These are phyloP conservation scores for Thyridium curvatum DNA, from an alignment of 2,329 filamentous ascomycete genomes.

Conservation along the genomic window DNA sequence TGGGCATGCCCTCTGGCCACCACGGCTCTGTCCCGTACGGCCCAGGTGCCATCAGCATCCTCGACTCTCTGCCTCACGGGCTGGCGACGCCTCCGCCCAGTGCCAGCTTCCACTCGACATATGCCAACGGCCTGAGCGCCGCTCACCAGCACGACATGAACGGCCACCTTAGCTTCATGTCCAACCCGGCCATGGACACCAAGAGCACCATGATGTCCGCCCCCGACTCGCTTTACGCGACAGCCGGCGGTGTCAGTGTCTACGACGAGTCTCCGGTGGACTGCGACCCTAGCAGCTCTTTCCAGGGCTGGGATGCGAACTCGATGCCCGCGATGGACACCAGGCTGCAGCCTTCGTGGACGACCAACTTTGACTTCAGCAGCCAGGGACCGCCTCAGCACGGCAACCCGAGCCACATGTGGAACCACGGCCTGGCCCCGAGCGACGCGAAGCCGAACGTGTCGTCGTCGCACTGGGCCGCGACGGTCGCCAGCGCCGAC, in stretches of 20 bases:
- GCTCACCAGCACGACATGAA: constrained; percentile 14
- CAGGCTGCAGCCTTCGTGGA: constrained; percentile 1
- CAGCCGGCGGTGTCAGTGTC: constrained; percentile 1
- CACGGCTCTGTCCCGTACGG: constrained; percentile 8
- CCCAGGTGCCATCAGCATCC: constrained; percentile 24
- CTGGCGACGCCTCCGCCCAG: constrained; percentile 52
- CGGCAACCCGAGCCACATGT: too few species aligned
- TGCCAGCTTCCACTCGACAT: constrained; percentile 41
- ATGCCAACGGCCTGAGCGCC: constrained; percentile 36
- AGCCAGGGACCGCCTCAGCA: too few species aligned
- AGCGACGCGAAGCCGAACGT: too few species aligned
- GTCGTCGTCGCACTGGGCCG: too few species aligned
- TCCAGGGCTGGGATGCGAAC: constrained; percentile 12
- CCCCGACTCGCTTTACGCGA: constrained; percentile 20
- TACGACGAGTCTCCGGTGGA: background rate
- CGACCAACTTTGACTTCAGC: too few species aligned
- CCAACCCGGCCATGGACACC: constrained; percentile 21
- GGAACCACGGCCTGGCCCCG: too few species aligned
- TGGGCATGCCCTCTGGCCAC: constrained; percentile 1
- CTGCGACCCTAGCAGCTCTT: constrained; percentile 1
- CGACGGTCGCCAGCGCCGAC: too few species aligned
- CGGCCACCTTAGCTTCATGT: constrained; percentile 29
- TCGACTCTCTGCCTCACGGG: constrained; percentile 45
- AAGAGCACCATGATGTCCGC: constrained; percentile 19
- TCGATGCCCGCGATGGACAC: constrained; percentile 11